Evolutionary conservation across 1,284 basidiomycete species (phyloP).

Genomic region (Serendipita sp.): DNA sequence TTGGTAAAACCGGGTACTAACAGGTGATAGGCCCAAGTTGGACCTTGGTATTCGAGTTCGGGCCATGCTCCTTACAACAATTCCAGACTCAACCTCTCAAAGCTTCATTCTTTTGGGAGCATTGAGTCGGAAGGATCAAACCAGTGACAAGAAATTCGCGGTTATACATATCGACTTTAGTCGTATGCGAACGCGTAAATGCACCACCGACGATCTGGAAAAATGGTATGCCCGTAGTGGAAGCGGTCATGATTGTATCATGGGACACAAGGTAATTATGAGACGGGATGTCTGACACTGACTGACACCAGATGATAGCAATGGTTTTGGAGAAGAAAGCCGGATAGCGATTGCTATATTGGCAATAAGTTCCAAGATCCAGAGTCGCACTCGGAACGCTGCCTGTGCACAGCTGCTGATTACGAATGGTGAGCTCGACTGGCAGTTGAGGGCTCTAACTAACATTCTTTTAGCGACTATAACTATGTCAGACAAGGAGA

Average conservation of each 20-base stretch:
- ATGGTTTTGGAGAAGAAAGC: conserved; percentile 83
- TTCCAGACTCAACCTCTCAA: conserved; percentile 86
- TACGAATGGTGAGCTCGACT: conserved; percentile 68
- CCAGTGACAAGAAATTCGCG: conserved; percentile 49
- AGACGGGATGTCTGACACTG: background rate
- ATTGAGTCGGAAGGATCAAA: conserved; percentile 50
- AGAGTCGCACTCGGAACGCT: conserved; percentile 67
- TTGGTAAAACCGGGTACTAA: conserved; percentile 6
- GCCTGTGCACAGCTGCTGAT: conserved; percentile 74
- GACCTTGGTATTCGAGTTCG: conserved; percentile 59
- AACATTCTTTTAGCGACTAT: conserved; percentile 50
- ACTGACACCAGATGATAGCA: conserved; percentile 37
- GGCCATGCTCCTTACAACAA: conserved; percentile 64
- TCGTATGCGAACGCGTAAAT: conserved; percentile 53
- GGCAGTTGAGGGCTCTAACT: background rate
- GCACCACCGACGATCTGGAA: conserved; percentile 66
- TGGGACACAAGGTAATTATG: conserved; percentile 76
- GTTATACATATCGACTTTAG: conserved; percentile 79
- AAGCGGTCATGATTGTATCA: conserved; percentile 64
- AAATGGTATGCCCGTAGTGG: conserved; percentile 70
- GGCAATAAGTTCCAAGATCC: conserved; percentile 84
- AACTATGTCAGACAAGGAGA: conserved; percentile 65
- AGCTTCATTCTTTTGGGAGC: conserved; percentile 80
- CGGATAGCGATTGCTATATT: conserved; percentile 80
- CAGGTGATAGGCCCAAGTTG: conserved; percentile 44